Evolutionary conservation across 2,329 filamentous ascomycete genomes (phyloP), one percentile per base, ranked within the genome.

Genomic region (Nothophaeocryptopus gaeumannii): DNA sequence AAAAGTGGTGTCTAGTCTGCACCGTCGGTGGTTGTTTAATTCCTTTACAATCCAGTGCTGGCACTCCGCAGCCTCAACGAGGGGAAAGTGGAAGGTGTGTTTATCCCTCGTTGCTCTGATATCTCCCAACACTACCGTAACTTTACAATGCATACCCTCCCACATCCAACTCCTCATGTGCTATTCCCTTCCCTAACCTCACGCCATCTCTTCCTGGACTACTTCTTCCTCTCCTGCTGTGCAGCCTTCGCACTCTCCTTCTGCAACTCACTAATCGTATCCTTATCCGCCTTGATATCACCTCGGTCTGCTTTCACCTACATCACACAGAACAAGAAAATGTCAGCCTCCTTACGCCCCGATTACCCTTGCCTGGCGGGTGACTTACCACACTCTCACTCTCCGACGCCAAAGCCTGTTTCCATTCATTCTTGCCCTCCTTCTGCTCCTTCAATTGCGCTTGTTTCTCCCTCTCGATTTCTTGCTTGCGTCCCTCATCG

Each of bases 401-500:
- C 70, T 89, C 82, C 42, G 83, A 87, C 2, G 88, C 88, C 42
- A 95, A 76, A 67, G 86, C 83, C 15, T 85, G 77, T 72, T 87
- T 86, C 88, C 89, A 93, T 66, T 89, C 78, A 45, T 78, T 84
- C 67, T 81, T 78, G 53, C 87, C 88, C 34, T 78, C 71, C 59
- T 76, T 74, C 68, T 70, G 68, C 51, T 69, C 69, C 53, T 70
- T 67, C 51, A 79, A 49, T 47, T 75, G 72, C n/a, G 85, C 82
- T 53, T 88, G 79, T 75, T 91, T 90, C 56, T 77, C 63, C 10
- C 60, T 35, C 55, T 78, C 77, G 55, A 75, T 76, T 60, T 74
- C 63, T 3, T 70, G 58, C 42, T 67, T 62, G 32, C 77, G 67
- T 40, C 69, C 60, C 10, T 77, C 75, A 43, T 71, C 63, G 58